Evolutionary conservation across 2,329 filamentous ascomycete species (phyloP).

Genomic region (Mollisiaceae sp.): DNA sequence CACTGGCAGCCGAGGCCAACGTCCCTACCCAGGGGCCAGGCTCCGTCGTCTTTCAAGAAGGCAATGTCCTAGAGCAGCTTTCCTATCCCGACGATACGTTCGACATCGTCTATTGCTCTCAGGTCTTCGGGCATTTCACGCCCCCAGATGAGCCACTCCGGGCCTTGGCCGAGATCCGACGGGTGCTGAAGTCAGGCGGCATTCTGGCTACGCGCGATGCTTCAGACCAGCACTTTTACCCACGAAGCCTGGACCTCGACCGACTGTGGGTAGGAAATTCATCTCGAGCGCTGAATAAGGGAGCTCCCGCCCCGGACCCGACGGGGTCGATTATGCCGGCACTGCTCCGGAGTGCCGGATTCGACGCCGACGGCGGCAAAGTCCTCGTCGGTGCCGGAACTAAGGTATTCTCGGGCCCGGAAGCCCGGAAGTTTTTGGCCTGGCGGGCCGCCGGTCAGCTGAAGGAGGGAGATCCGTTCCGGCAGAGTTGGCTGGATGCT

Average conservation of each 20-base stretch:
- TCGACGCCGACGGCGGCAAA: constrained; percentile 38
- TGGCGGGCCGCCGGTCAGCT: constrained; percentile 39
- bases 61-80: constrained; percentile 36
- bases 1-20: constrained; percentile 20
- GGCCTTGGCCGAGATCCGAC: constrained; percentile 58
- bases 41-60: constrained; percentile 35
- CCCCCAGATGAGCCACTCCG: constrained; percentile 49
- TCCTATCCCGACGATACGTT: constrained; percentile 54
- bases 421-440: constrained; percentile 41
- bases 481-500: constrained; percentile 45
- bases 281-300: constrained; percentile 32
- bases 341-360: constrained; percentile 42
- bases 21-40: constrained; percentile 23
- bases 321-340: constrained; percentile 40
- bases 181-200: constrained; percentile 57
- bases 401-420: constrained; percentile 38
- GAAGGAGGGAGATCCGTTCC: constrained; percentile 41
- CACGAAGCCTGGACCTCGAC: constrained; percentile 40
- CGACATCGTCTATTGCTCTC: constrained; percentile 63
- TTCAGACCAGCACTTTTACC: constrained; percentile 44
- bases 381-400: constrained; percentile 41
- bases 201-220: constrained; percentile 55
- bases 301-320: constrained; percentile 28
- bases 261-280: constrained; percentile 40
- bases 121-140: constrained; percentile 60